Base-by-base conservation (phyloP, 805 yeast species). In the Ogataea degrootiae region DNA sequence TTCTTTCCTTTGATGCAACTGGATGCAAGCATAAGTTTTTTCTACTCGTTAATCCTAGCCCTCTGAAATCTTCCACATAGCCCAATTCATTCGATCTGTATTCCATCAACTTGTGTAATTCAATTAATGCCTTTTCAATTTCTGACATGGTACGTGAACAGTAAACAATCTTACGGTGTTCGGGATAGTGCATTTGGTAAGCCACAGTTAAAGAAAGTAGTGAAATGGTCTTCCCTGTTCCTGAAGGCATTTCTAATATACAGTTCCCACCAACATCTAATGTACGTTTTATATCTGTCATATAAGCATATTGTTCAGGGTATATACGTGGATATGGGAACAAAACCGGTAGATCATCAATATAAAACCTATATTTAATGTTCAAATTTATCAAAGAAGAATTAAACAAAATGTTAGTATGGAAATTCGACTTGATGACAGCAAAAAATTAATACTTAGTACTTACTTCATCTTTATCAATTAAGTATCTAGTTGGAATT, bases 91-190 rank as follows among this genome's bases (percentile, higher is more conserved):
- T 74, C 2, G 90, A 68, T 55, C 99, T 76, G 62, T 77, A 94
- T 46, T 81, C 87, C 98, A 94, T 94, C 58, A 94, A 74, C 47
- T 80, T 82, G 52, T 87, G 83, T 72, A 94, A 74, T 71, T 94
- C 99, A 7, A 92, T 88, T 61, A 94, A 71, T 0, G 99, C 97
- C 69, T 94, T 94, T 69, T 94, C 99, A 64, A 94, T 94, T 70
- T 94, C 99, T 11, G 97, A 88, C 98, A 94, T 94, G 34, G 99
- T 94, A 76, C 99, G 98, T 5, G 99, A 94, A 67, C 99, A 94
- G 68, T 94, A 94, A 6, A 94, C 88, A 55, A 94, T 83, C 73
- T 92, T 94, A 16, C 96, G 71, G 61, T 89, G 96, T 60, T 92
- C 97, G 9, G 97, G 96, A 64, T 92, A 91, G 62, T 68, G 73